Base-by-base conservation (phyloP, 129 eudicot genomes). In the Tanacetum coccineum region DNA sequence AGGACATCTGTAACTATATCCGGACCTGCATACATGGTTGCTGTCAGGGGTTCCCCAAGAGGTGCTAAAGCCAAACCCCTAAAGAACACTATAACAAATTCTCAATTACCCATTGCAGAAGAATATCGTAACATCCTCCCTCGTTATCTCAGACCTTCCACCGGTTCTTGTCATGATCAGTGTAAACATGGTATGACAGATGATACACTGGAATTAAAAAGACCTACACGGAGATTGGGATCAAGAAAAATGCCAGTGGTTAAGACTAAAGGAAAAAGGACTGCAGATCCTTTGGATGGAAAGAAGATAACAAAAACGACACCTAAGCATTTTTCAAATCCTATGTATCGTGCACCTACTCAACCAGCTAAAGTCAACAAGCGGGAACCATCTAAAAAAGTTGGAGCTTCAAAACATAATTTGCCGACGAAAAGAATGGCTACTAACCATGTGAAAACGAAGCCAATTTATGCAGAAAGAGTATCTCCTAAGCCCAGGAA, bases 151-250 rank as follows among this genome's bases (percentile, higher is more conserved):
- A 74, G 78, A 66, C 87, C 90, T 59, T 58, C 82, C 21, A 74
- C 81, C 14, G 90, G 87, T 51, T 91, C 96, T 66, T 83, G 98
- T 60, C 91, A 81, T 81, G 98, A 85, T 72, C 64, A 77, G 54
- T 87, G 98, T 69, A 87, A 88, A 72, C 77, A 51, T 52, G 85
- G 88, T 30, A 68, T 30, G 56, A 70, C 73, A 80, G 62, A 81
- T 66, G 58, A 85, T 77, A 44, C 46, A 62, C 19, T 46, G 72
- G 81, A 75, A 55, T 8, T 76, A 66, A 56, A 19, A 49, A 65
- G 12, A 19, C 65, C 71, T 17, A 76, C 69, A 58, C 81, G 72
- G 66, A 62, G 15, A n/a, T 64, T 59, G 42, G 56, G 75, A 40
- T 71, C 86, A 64, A 74, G 68, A 66, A 76, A 76, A 74, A 64